Evolutionary conservation across 2,329 filamentous ascomycete genomes (phyloP), one percentile per base, ranked within the genome.

Genomic region (Fusarium sp.): DNA sequence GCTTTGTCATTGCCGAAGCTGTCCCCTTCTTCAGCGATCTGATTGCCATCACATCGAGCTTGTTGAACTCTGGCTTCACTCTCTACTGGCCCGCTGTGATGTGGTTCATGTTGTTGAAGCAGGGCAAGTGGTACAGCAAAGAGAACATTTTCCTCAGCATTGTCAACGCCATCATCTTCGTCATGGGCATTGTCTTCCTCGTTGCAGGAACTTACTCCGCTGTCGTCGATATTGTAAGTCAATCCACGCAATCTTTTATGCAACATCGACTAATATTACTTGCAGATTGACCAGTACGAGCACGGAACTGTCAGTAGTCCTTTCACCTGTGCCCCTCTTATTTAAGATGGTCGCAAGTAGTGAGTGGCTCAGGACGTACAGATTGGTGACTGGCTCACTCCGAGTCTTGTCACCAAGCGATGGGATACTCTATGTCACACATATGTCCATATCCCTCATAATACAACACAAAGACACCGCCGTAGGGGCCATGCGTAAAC

Each of bases 21-120:
- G 90, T 93, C 47, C 91, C 91, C 1, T 88, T 89, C 74, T 94
- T 93, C 79, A 87, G 86, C 61, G 83, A 90, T 41, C 79, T 93
- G 41, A 80, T 93, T 11, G 79, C 81, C 40, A 81, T 84, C 67
- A 80, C 75, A 48, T 83, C 82, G 5, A 78, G 81, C 20, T 76
- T 85, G 18, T 79, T 85, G 61, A 77, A 84, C 61, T 83, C 82
- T 3, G 74, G 74, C 5, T 76, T 76, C 58, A 78, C 80, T 1
- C 78, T 81, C 29, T 78, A 80, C 45, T 72, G 79, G 48, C 74
- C 80, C 1, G 79, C 79, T 18, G 66, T 80, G 31, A 77, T 81
- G 67, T 80, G 77, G 74, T 80, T 81, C 67, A 76, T 80, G 48
- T 71, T 80, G 17, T 63, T 76, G 6, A 59, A 63, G 25, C 62